Evolutionary conservation across 345 rosid species (phyloP), one percentile per base, ranked within the genome.

Genomic region (Angophora floribunda): DNA sequence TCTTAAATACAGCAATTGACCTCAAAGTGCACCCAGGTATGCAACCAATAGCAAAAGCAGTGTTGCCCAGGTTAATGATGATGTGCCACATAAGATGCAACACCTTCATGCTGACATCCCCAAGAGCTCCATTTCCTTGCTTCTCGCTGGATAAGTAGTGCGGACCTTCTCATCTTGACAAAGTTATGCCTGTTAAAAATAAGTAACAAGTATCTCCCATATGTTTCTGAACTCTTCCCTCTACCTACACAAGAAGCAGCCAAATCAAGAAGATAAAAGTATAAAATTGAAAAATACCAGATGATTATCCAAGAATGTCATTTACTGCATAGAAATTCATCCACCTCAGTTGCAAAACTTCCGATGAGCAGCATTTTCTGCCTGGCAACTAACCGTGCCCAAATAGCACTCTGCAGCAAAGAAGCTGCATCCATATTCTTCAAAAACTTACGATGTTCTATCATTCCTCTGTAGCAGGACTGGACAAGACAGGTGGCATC

Each of bases 401-500:
- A 92, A 51, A 90, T 88, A 63, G 92, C 91, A 89, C 86, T 93
- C 91, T 96, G 96, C 93, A 97, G 85, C 90, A 91, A 89, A 51
- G 80, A 85, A 87, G 93, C 88, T 32, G 93, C 95, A 88, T 89
- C 88, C 90, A 49, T 90, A 51, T 51, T 89, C 95, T 95, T 95
- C 90, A 90, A 87, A 90, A 90, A 95, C 32, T 90, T 92, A 47
- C 32, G 87, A 87, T 90, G 94, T 44, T 89, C 95, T 44, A 86
- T 80, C 75, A 89, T 91, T 88, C 93, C 90, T 91, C 97, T 94
- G 67, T 93, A 89, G 82, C 90, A 91, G 41, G 95, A 92, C 91
- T 97, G 98, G 91, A 97, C 95, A 88, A 91, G 90, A 88, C 52
- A 89, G 90, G 95, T 96, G 49, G 98, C 96, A 90, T 51, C 91